A percentile compares a stretch with the other conserved stretches of the same genome.
phyloP scores from a whole-genome alignment of 352 stramenopile genomes.

The Globisporangium heterothallicum region DNA sequence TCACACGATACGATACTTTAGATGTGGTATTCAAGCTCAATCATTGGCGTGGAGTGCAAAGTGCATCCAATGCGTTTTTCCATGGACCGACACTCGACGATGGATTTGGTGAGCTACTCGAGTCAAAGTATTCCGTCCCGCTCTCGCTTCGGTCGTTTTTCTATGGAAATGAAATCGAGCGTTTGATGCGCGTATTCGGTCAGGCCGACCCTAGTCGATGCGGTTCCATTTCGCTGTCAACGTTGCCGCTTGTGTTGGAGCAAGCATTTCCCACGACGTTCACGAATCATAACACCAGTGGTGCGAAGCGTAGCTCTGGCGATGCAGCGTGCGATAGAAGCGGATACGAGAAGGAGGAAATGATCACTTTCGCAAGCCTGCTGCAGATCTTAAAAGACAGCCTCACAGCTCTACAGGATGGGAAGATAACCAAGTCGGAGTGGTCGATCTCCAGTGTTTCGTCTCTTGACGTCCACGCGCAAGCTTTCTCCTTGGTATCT shows the following conservation, averaged over 20 bases:
- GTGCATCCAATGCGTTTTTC: slow-evolving; percentile 22
- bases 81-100: slow-evolving; percentile 7
- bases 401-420: slow-evolving; percentile 11
- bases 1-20: slow-evolving; percentile 27
- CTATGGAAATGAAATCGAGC: slow-evolving; percentile 29
- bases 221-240: slow-evolving; percentile 11
- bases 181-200: slow-evolving; percentile 25
- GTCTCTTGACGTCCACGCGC: slow-evolving; percentile 25
- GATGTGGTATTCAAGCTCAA: slow-evolving; percentile 29
- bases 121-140: slow-evolving; percentile 24
- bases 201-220: slow-evolving; percentile 4
- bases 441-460: slow-evolving; percentile 11
- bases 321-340: neutral
- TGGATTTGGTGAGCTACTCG: neutral
- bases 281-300: neutral
- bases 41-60: slow-evolving; percentile 36
- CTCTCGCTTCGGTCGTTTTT: slow-evolving; percentile 23
- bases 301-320: neutral
- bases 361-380: slow-evolving; percentile 24
- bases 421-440: neutral
- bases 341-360: neutral
- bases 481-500: slow-evolving; percentile 23
- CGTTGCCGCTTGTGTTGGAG: slow-evolving; percentile 18
- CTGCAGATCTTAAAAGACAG: slow-evolving; percentile 22
- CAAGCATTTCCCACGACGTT: slow-evolving; percentile 16